Evolutionary conservation across 768 basidiomycete species (phyloP), one percentile per base, ranked within the genome.

Genomic region (Strobilomyces confusus): DNA sequence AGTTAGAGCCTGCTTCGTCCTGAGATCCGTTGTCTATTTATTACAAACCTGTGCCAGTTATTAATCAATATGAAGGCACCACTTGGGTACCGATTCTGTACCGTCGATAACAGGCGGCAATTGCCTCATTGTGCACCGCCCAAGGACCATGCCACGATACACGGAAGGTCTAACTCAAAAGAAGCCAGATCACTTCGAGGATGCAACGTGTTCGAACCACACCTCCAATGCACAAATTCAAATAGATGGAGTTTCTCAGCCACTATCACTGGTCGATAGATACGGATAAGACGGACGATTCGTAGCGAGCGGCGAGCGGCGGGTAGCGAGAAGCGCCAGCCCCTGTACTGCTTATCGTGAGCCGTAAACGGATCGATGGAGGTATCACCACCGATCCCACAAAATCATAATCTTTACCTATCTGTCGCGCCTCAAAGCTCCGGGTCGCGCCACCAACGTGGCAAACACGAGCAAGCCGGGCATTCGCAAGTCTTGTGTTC

Each of bases 71-170:
- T 64, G 44, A 67, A 67, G 63, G 60, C 33, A 68, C 62, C 34
- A 52, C 30, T 48, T 52, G 33, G 51, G 52, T 45, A 48, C 42
- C 17, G 54, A 54, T 54, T 40, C 33, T 44, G 25, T 38, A 15
- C 40, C 41, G 38, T 53, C 44, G 66, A 66, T 62, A 64, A 52
- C 55, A 46, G 51, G 51, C 44, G 42, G 17, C 48, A 23, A 53
- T 47, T 49, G 53, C 65, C 67, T 64, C 64, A 57, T 63, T 64
- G 63, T 54, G 58, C 56, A 67, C 67, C 45, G 60, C 63, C 63
- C 32, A 13, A 40, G 20, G 38, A 48, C 44, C 36, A 45, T 49
- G 52, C 55, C 55, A 64, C 57, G 58, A 58, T 58, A 59, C 37
- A 48, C 55, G 66, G 56, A 43, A 2, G 56, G 14, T 47, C 22